These are phyloP conservation scores for Avena atlantica DNA, from an alignment of 176 grass and related monocot species.

Conservation along the genomic window DNA sequence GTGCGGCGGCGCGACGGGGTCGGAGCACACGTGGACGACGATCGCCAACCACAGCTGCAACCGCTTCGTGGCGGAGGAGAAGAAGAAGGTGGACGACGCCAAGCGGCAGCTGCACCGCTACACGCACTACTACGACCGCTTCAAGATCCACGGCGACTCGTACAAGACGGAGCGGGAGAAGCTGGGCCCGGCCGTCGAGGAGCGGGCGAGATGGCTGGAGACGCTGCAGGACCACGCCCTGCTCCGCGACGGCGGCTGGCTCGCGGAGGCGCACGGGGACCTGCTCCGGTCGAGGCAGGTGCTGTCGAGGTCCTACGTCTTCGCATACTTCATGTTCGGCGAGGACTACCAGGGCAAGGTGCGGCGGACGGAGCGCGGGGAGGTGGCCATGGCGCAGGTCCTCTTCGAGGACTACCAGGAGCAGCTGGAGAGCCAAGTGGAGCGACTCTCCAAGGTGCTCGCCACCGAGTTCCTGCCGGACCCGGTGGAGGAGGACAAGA, in stretches of 20 bases:
- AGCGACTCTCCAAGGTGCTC: constrained; percentile 45
- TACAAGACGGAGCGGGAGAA: constrained; percentile 28
- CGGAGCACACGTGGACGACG: neutral
- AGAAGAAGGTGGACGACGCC: constrained; percentile 40
- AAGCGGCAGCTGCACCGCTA: constrained; percentile 30
- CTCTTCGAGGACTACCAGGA: constrained; percentile 63
- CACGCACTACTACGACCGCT: constrained; percentile 54
- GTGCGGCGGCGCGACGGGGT: constrained; percentile 47
- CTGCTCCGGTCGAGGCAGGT: constrained; percentile 45
- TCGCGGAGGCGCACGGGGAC: constrained; percentile 12
- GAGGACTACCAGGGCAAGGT: constrained; percentile 28
- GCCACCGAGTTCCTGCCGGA: neutral
- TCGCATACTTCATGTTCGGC: constrained; percentile 70
- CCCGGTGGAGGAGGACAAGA: neutral
- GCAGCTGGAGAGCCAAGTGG: constrained; percentile 41
- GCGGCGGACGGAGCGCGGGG: neutral
- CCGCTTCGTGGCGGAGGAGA: constrained; percentile 24
- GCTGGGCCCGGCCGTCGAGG: constrained; percentile 16
- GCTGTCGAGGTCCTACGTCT: constrained; percentile 51
- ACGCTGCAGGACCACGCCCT: no score
- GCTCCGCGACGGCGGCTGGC: neutral
- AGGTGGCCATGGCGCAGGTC: constrained; percentile 34
- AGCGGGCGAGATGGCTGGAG: neutral
- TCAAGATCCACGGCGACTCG: constrained; percentile 37
- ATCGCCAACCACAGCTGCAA: constrained; percentile 55